Evolutionary conservation across 148 eudicot species (phyloP), one percentile per base, ranked within the genome.

Genomic region (Linanthus parryae): DNA sequence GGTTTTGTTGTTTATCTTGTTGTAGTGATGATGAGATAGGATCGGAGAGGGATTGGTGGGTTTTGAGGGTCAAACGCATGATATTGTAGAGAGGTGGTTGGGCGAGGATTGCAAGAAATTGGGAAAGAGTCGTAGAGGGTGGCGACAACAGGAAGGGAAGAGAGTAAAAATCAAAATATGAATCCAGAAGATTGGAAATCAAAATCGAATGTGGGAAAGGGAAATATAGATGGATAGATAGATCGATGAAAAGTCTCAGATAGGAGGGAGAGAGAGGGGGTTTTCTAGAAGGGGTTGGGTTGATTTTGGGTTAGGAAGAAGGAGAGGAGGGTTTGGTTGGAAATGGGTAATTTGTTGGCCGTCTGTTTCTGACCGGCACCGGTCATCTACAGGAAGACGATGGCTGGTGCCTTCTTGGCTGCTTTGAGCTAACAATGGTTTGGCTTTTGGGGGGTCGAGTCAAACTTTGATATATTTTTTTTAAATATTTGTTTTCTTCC

Each of bases 61-160:
- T 21, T 21, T 45, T 22, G 13, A 45, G 25, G 16, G 10, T 31
- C 28, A 18, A 48, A 26, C 50, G 13, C 41, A 70, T 73, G 88
- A 52, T 41, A 60, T 56, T 40, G 57, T 34, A 40, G 59, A 60
- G 52, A 41, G 57, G 43, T 27, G 9, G 33, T 28, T 1, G 28
- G 68, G 54, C 47, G 59, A 52, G 43, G 29, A 13, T 27, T 57
- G 58, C 53, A 57, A 66, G 61, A 36, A 65, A 61, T 21, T 58
- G 48, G 54, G 44, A 40, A 56, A 21, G 16, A 51, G 80, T 68
- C 78, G 72, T 71, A 57, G 74, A 35, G 67, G 77, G 71, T 68
- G 81, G 71, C 85, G 67, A 74, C 67, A 69, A 64, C 66, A 48
- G 18, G 19, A n/a, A 37, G 53, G 4, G 53, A 48, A 12, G 24